phyloP scores from a whole-genome alignment of 257 asterid species.

The Primulina tabacum region DNA sequence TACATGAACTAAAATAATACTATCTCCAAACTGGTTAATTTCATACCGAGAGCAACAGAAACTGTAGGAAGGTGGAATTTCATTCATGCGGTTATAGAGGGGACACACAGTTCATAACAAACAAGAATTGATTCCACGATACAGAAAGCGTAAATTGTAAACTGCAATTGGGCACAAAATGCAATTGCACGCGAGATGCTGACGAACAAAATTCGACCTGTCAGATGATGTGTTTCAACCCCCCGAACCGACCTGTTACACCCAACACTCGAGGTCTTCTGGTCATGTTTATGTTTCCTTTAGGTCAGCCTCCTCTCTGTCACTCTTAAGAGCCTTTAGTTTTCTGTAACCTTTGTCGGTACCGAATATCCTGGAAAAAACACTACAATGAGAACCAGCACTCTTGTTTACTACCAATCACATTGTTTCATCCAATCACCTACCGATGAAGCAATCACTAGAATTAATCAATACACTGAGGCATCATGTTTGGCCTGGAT shows the following conservation, averaged over 20 bases:
- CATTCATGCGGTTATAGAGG: constrained; percentile 18
- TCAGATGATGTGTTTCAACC: constrained; percentile 26
- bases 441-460: neutral
- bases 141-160: constrained; percentile 23
- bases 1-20: constrained; percentile 12
- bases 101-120: constrained; percentile 25
- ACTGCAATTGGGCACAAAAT: constrained; percentile 28
- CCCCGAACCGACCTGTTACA: constrained; percentile 21
- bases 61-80: constrained; percentile 16
- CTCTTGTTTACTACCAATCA: neutral
- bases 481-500: neutral
- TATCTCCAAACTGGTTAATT: constrained; percentile 1
- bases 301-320: constrained; percentile 36
- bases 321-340: constrained; percentile 66
- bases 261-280: constrained; percentile 16
- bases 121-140: constrained; percentile 33
- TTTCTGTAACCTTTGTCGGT: constrained; percentile 87
- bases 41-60: neutral
- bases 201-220: constrained; percentile 24
- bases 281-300: constrained; percentile 42
- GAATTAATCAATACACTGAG: neutral
- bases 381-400: constrained; percentile 8
- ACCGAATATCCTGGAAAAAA: constrained; percentile 68
- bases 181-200: constrained; percentile 24
- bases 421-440: neutral